A percentile compares a stretch with the other conserved stretches of the same genome.
phyloP scores from a whole-genome alignment of 1,284 basidiomycete genomes.

The Malassezia obtusa region DNA sequence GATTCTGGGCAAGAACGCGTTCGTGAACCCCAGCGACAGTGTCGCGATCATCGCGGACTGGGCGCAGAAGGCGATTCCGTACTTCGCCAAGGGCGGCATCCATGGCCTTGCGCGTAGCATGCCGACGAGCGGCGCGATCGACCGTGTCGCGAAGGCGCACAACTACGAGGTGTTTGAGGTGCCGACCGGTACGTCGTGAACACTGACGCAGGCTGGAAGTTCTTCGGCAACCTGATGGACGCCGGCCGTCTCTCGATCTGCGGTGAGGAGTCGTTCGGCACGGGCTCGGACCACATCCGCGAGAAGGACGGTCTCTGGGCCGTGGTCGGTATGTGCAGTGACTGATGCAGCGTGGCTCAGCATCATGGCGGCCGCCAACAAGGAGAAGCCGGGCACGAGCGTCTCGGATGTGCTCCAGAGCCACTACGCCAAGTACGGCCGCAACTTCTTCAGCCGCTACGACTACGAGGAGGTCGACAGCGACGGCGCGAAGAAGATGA shows the following conservation, averaged over 20 bases:
- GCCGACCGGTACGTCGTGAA: conserved; percentile 59
- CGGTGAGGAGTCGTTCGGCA: conserved; percentile 96
- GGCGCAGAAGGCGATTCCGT: conserved; percentile 82
- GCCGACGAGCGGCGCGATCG: conserved; percentile 94
- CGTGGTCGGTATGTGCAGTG: conserved; percentile 55
- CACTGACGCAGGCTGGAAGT: conserved; percentile 69
- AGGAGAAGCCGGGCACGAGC: conserved; percentile 52
- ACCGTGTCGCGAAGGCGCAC: conserved; percentile 88
- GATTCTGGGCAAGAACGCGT: conserved; percentile 97
- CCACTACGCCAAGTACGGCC: conserved; percentile 86
- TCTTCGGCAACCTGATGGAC: conserved; percentile 99
- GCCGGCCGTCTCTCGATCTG: conserved; percentile 93
- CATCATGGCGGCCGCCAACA: conserved; percentile 86
- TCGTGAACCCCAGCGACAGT: conserved; percentile 93
- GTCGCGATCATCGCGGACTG: conserved; percentile 98
- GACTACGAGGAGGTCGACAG: conserved; percentile 97
- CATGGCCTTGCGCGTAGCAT: conserved; percentile 92
- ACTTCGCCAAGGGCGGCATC: conserved; percentile 79
- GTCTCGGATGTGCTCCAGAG: conserved; percentile 55
- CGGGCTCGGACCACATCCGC: conserved; percentile 97
- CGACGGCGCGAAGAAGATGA: conserved; percentile 75
- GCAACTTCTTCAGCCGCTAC: conserved; percentile 91
- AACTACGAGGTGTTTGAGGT: conserved; percentile 91
- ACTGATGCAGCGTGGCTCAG: conserved; percentile 65
- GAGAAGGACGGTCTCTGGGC: conserved; percentile 99